Conservation (phyloP, 202 grass and related monocot species). For the Panicum hallii region DNA sequence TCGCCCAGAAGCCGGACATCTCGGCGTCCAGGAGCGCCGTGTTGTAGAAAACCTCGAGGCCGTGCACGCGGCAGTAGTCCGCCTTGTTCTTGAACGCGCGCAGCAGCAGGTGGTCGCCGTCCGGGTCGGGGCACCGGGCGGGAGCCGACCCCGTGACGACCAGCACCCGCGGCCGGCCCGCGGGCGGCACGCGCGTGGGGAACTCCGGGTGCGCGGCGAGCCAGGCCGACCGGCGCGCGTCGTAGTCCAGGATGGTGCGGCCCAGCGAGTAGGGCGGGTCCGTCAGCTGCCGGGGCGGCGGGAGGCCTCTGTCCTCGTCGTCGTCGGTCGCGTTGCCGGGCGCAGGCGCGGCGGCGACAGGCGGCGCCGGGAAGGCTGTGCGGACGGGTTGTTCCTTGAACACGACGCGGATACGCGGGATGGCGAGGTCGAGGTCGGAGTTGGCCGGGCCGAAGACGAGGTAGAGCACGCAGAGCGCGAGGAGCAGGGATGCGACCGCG, state of each 20-base stretch:
- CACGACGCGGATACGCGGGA: slow-evolving; percentile 52
- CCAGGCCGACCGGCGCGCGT: slow-evolving; percentile 74
- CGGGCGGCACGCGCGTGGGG: slow-evolving; percentile 25
- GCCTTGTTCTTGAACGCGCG: slow-evolving; percentile 93
- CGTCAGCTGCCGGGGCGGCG: slow-evolving; percentile 61
- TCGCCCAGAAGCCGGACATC: slow-evolving; percentile 93
- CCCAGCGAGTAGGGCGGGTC: slow-evolving; percentile 78
- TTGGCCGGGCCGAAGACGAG: slow-evolving; percentile 47
- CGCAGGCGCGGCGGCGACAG: neutral
- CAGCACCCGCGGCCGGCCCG: slow-evolving; percentile 72
- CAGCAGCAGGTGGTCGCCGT: slow-evolving; percentile 85
- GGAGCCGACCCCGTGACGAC: slow-evolving; percentile 85
- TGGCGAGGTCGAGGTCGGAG: slow-evolving; percentile 51
- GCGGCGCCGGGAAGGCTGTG: slow-evolving; percentile 18
- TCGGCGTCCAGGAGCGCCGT: slow-evolving; percentile 81
- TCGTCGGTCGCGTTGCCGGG: slow-evolving; percentile 44
- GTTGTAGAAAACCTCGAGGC: slow-evolving; percentile 92
- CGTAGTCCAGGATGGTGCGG: slow-evolving; percentile 72
- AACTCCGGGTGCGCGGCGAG: slow-evolving; percentile 67
- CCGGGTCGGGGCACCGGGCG: slow-evolving; percentile 63
- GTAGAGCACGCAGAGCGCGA: slow-evolving; percentile 50
- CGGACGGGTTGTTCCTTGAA: slow-evolving; percentile 50
- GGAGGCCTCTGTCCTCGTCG: slow-evolving; percentile 50
- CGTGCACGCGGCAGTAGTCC: slow-evolving; percentile 91
- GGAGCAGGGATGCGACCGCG: slow-evolving; percentile 49